A percentile compares a stretch with the other conserved stretches of the same genome.
Conservation (phyloP, 108 stramenopile genomes). For the Nitzschia putrida region DNA sequence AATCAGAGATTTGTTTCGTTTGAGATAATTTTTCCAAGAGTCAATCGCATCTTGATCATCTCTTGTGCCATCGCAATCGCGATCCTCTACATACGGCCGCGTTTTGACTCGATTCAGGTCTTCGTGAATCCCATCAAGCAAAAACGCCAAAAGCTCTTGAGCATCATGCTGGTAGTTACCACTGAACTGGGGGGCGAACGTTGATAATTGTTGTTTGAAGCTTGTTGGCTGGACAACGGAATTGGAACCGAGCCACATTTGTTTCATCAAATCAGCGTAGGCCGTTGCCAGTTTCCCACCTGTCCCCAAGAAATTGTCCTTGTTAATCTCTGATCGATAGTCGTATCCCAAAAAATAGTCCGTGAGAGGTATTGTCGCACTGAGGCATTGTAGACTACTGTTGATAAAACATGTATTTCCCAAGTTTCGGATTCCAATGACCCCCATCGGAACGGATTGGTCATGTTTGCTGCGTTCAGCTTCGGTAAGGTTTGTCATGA, state of each 20-base stretch:
- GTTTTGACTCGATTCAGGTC: slow-evolving; percentile 91
- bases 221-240: slow-evolving; percentile 29
- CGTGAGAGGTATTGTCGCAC: slow-evolving; percentile 82
- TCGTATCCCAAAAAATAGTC: slow-evolving; percentile 89
- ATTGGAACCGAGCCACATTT: slow-evolving; percentile 81
- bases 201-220: slow-evolving; percentile 75
- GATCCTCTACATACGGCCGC: slow-evolving; percentile 83
- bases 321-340: slow-evolving; percentile 84
- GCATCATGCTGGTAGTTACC: slow-evolving; percentile 94
- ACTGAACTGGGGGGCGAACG: slow-evolving; percentile 84
- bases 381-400: slow-evolving; percentile 88
- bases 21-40: slow-evolving; percentile 86
- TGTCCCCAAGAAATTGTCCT: slow-evolving; percentile 83
- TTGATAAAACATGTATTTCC: slow-evolving; percentile 98
- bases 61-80: slow-evolving; percentile 80
- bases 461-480: slow-evolving; percentile 36
- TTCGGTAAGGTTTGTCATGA: slow-evolving; percentile 40
- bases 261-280: slow-evolving; percentile 80
- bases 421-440: slow-evolving; percentile 89
- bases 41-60: slow-evolving; percentile 81
- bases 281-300: slow-evolving; percentile 77
- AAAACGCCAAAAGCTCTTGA: slow-evolving; percentile 84
- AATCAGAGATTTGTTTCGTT: slow-evolving; percentile 83
- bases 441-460: slow-evolving; percentile 55
- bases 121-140: slow-evolving; percentile 93